Evolutionary conservation across 192 early-diverging fungal species (phyloP).

Genomic region (Rhizophagus sp.): DNA sequence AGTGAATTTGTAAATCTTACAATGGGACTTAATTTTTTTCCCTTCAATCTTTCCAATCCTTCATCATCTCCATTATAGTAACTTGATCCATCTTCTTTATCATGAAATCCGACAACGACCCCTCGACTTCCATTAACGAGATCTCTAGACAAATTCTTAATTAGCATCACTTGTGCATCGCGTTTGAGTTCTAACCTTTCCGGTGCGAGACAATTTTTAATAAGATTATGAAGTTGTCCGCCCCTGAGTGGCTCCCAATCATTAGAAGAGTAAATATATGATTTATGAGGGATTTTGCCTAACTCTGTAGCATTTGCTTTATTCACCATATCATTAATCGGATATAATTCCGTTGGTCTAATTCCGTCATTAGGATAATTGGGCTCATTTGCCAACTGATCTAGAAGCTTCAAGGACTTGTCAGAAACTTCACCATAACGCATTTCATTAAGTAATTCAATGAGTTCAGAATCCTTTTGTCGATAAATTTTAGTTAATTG

Average conservation of each 20-base stretch:
- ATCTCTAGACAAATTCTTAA: conserved; percentile 65
- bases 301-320: conserved; percentile 63
- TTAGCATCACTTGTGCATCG: conserved; percentile 85
- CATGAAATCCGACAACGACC: conserved; percentile 50
- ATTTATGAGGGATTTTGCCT: conserved; percentile 51
- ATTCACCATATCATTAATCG: conserved; percentile 63
- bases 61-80: conserved; percentile 33
- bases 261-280: conserved; percentile 44
- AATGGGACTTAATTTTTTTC: conserved; percentile 28
- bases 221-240: conserved; percentile 32
- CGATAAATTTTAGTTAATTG: conserved; percentile 81
- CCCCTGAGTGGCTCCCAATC: conserved; percentile 41
- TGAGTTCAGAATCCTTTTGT: conserved; percentile 75
- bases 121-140: conserved; percentile 86
- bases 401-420: conserved; percentile 53
- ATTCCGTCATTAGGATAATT: conserved; percentile 60
- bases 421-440: conserved; percentile 69
- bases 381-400: conserved; percentile 49
- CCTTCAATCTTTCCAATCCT: conserved; percentile 11
- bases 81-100: conserved; percentile 22
- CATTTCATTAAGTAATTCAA: conserved; percentile 85
- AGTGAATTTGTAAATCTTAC: conserved; percentile 38
- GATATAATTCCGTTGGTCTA: conserved; percentile 63
- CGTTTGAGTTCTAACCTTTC: conserved; percentile 65
- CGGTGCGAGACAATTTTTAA: conserved; percentile 61